phyloP scores from a whole-genome alignment of 2,329 filamentous ascomycete genomes.

The Phaeosphaeriaceae sp. region DNA sequence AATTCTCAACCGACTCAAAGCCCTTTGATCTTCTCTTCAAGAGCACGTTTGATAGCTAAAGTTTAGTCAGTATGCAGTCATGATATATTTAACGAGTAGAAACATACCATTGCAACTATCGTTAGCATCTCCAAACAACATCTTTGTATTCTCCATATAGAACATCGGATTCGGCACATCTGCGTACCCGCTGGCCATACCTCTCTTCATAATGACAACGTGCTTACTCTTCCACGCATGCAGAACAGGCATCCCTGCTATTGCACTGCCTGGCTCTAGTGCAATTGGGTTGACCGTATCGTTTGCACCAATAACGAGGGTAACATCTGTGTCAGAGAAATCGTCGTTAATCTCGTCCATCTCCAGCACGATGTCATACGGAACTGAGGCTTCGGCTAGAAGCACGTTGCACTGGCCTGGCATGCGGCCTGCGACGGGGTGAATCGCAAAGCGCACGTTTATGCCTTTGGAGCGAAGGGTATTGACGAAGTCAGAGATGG shows the following conservation, averaged over 20 bases:
- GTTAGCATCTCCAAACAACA: slow-evolving; percentile 92
- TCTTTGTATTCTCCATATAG: slow-evolving; percentile 86
- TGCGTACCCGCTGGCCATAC: slow-evolving; percentile 87
- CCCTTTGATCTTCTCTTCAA: slow-evolving; percentile 44
- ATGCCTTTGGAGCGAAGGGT: slow-evolving; percentile 76
- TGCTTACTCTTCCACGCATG: slow-evolving; percentile 95
- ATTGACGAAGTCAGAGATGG: slow-evolving; percentile 80
- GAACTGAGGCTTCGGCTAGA: slow-evolving; percentile 84
- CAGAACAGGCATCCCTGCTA: slow-evolving; percentile 90
- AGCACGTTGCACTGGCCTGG: slow-evolving; percentile 92
- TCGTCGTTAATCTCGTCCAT: slow-evolving; percentile 98
- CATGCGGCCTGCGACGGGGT: slow-evolving; percentile 90
- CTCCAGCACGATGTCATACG: slow-evolving; percentile 90
- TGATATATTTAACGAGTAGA: neutral
- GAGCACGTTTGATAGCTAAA: slow-evolving; percentile 45
- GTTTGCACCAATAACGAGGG: slow-evolving; percentile 88
- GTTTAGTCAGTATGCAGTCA: slow-evolving; percentile 22
- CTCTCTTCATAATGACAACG: slow-evolving; percentile 90
- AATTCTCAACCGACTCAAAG: slow-evolving; percentile 22
- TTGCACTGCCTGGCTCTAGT: slow-evolving; percentile 79
- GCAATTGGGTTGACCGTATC: slow-evolving; percentile 93
- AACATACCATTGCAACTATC: slow-evolving; percentile 72
- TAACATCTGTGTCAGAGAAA: slow-evolving; percentile 83
- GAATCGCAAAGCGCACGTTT: slow-evolving; percentile 86
- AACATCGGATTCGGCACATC: slow-evolving; percentile 95